Percentiles rank a stretch among this genome's conserved stretches.
phyloP scores from a whole-genome alignment of 106 monocot species.

The Dendrobium nobile region DNA sequence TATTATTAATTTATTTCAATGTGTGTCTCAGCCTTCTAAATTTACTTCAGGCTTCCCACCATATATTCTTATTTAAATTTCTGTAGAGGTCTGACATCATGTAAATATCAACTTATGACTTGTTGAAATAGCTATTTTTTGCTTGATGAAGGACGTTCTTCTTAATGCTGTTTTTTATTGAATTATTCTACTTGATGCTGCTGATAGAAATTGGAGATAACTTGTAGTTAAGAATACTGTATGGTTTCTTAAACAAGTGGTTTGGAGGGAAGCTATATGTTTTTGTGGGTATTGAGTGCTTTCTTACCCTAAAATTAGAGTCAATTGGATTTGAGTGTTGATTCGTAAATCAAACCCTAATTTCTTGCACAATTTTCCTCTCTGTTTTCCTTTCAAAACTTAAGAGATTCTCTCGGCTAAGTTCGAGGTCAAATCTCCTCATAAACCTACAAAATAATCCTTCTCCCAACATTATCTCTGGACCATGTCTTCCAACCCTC shows the following conservation, averaged over 20 bases:
- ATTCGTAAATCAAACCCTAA: not conserved
- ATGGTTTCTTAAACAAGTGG: not conserved
- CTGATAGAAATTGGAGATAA: not conserved
- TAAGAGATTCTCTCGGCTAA: too few relatives aligned
- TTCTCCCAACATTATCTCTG: too few relatives aligned
- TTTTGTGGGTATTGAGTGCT: not conserved
- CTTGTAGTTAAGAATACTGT: not conserved
- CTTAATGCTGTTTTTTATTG: not conserved
- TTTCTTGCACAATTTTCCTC: not conserved
- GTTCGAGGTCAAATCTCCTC: too few relatives aligned
- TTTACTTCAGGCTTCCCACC: not conserved
- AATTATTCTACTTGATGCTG: not conserved
- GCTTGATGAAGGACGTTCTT: not conserved
- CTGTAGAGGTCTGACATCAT: not conserved
- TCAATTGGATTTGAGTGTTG: not conserved
- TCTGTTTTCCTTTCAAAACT: too few relatives aligned
- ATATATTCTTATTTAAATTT: not conserved
- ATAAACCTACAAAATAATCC: too few relatives aligned
- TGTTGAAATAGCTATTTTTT: not conserved
- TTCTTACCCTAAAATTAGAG: not conserved
- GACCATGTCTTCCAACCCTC: too few relatives aligned
- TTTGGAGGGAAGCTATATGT: not conserved
- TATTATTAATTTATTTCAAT: not conserved
- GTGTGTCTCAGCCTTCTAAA: not conserved
- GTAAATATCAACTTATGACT: not conserved